Evolutionary conservation across 1,139 yeast genomes (phyloP), one percentile per base, ranked within the genome.

Genomic region (Geotrichum restrictum): DNA sequence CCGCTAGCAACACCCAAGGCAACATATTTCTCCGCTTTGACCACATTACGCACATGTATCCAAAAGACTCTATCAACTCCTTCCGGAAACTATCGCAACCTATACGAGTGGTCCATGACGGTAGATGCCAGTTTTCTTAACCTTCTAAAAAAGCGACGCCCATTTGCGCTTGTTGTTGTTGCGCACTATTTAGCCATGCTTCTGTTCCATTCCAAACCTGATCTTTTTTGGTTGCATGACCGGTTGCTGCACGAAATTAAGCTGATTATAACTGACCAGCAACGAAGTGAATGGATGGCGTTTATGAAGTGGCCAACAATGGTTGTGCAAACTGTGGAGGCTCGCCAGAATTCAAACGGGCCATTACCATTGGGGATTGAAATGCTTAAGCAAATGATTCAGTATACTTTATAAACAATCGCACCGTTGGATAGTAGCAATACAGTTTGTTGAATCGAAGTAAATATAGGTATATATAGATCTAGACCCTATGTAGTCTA

Each of bases 301-400:
- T 36, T 48, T 14, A 10, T 48, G 36, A 42, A 31, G 36, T 48
- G 52, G 52, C 52, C 52, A 8, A 42, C 34, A 14, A 48, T 43
- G 48, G 43, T 48, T 13, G 22, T 42, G 14, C 38, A 42, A 8
- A 42, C 45, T 3, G 52, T 42, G 21, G 43, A 42, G 29, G 41
- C 38, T 2, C 48, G 43, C 3, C 47, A 41, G 42, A 21, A 41
- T 14, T 32, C 31, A 13, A 29, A 16, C n/a, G 48, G 22, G 36
- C 27, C 40, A n/a, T 22, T 10, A n/a, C 27, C 36, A 3, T 21
- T 49, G 41, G 53, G 53, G 10, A n/a, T 45, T 21, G 49, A 44
- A 24, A 21, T 31, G 14, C 24, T 49, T 16, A 49, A 43, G 42
- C 49, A 49, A 16, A 49, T 49, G 49, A 37, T 49, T 31, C 48